Base-by-base conservation (phyloP, 164 flowering plant species). In the Akebia trifoliata region DNA sequence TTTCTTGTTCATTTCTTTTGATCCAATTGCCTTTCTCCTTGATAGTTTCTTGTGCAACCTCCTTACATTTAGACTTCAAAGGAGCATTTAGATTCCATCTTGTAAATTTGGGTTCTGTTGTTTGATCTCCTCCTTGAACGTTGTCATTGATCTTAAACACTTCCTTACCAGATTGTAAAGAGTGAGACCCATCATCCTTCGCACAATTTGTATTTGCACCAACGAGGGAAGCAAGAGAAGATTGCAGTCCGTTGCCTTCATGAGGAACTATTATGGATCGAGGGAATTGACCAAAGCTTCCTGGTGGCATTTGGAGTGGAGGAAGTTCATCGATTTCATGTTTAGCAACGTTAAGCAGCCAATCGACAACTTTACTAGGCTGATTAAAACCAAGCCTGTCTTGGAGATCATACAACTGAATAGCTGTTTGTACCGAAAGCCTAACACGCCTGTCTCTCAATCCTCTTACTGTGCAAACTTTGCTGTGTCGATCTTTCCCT, bases 401-500 rank as follows among this genome's bases (percentile, higher is more conserved):
- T 75, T 90, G 97, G 54, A 90, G 92, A 49, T 85, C 95, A 60
- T 90, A 90, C 37, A 90, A 63, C 45, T 90, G 97, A 57, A 90
- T 83, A 2, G 97, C 97, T 2, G 95, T 86, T 1, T 82, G 86
- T 0, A 84, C 92, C 0, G 97, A 86, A 18, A 90, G 82, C 75
- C 97, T 80, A n/a, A 89, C 83, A 17, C 96, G 63, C 51, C 96
- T 60, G 71, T 89, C 96, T 56, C 95, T 73, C 57, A 83, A 59
- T n/a, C 97, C 97, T 65, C 79, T 78, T 22, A 83, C 67, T 26
- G 97, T 90, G 70, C 79, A 76, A 12, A 90, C 95, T 55, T 90
- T 90, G 74, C 97, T 90, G 36, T 90, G 97, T 59, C 97, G 70
- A 62, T 90, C 97, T 68, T 90, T 90, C 3, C 91, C 86, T 54